Evolutionary conservation across 805 yeast genomes (phyloP).

Genomic region (Ogataea glucozyma): DNA sequence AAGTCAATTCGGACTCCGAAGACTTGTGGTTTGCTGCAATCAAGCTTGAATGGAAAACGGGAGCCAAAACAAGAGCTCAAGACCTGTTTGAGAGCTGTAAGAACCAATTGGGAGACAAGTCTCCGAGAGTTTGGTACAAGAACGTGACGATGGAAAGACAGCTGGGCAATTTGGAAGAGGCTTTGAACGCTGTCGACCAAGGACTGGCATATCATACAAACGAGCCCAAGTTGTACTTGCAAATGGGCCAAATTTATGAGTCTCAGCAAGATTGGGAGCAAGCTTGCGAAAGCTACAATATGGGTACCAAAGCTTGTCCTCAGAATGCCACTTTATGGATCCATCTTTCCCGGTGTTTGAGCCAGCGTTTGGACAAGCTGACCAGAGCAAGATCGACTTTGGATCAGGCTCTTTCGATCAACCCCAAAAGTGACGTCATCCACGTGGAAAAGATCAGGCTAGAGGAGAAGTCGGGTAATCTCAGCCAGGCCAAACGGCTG

Average conservation of each 20-base stretch:
- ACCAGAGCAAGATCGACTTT: constrained; percentile 70
- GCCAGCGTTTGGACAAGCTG: constrained; percentile 37
- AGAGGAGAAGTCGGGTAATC: constrained; percentile 53
- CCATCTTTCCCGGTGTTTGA: constrained; percentile 49
- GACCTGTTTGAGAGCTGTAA: constrained; percentile 36
- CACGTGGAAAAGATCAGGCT: constrained; percentile 60
- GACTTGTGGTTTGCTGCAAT: constrained; percentile 72
- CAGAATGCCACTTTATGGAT: constrained; percentile 54
- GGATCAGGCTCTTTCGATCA: constrained; percentile 62
- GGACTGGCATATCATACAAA: constrained; percentile 53
- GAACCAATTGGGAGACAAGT: constrained; percentile 19
- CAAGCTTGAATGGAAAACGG: constrained; percentile 55
- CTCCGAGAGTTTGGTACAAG: constrained; percentile 62
- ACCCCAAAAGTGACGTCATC: constrained; percentile 50
- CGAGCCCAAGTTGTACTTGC: constrained; percentile 56
- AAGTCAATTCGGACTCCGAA: constrained; percentile 45
- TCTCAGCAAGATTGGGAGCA: constrained; percentile 30
- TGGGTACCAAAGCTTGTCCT: constrained; percentile 53
- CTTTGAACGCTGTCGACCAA: constrained; percentile 42
- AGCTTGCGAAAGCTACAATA: constrained; percentile 49
- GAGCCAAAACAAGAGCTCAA: constrained; percentile 38
- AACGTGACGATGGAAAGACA: constrained; percentile 54
- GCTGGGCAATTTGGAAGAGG: constrained; percentile 35
- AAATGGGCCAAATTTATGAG: constrained; percentile 57
- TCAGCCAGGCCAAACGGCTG: constrained; percentile 52